Evolutionary conservation across 2,329 filamentous ascomycete species (phyloP), one percentile per base, ranked within the genome.

Genomic region (Trichophyton equinum): DNA sequence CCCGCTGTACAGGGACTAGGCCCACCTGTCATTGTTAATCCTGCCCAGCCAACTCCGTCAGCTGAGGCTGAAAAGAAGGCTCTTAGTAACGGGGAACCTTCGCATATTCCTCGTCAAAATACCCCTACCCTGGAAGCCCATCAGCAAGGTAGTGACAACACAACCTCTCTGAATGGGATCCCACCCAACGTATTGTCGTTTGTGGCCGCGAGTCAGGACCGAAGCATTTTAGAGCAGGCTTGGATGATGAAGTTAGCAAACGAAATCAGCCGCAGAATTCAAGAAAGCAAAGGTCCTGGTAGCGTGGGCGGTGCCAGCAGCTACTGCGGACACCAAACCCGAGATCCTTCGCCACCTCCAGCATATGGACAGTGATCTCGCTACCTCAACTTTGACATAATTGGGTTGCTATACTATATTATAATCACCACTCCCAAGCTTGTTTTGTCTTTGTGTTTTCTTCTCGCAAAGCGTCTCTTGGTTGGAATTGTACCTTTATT

Each of bases 221-320:
- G 65, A 25, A 68, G 72, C 36, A 72, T 78, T 25, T 70, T 79
- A n/a, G 77, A 80, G 62, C 75, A 77, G 64, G 73, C 72, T 3
- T 72, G 76, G 67, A 75, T 78, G 58, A 74, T 76, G 67, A 74
- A 96, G 77, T 94, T 99, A 83, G 91, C 92, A 4, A 86, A 86
- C 65, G 94, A 97, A 73, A 92, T 97, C 68, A 90, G 91, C 40
- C 73, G 73, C 63, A 87, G 89, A 61, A 90, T 95, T 65, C 89
- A 92, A 66, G 89, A 96, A 67, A 89, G 96, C 75, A 94, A 96
- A 75, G 70, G 72, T 53, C 68, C 73, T 58, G 61, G 67, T 20
- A 67, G 64, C 57, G 70, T 67, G 40, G 40, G 40, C 36, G 64
- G 68, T 67, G 68, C 69, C 71, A 69, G 68, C 46, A 68, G 68